Evolutionary conservation across 768 basidiomycete species (phyloP), one percentile per base, ranked within the genome.

Genomic region (Boletus bicolor): DNA sequence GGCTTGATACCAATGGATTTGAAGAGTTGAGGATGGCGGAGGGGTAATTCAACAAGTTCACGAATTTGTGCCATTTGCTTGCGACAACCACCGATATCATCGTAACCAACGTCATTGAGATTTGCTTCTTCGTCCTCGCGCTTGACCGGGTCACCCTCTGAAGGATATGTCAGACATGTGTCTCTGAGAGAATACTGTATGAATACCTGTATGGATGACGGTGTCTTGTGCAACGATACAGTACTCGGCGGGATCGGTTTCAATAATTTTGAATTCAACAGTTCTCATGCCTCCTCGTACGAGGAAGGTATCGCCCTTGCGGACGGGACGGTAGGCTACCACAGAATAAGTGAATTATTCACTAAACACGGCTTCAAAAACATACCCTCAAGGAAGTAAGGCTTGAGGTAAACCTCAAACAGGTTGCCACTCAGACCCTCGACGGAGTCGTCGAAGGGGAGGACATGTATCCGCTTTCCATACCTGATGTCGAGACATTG

Each of bases 1-100:
- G 97, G 97, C 74, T 98, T 99, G 83, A 99, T 99, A 84, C 97
- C 97, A 70, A 99, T 99, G 26, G 95, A 95, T 72, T 99, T 99
- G 88, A 98, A 99, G 14, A 99, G 84, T 76, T 98, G 95, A 42
- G 97, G 97, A 75, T 99, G 97, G 55, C 97, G 93, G 42, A 98
- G 82, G 34, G 97, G 97, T 4, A 99, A 81, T 74, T 99, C 97
- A 61, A 98, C 97, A 38, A 99, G 86, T 79, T 98, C 97, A 74
- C 97, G 94, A 58, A 99, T 98, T 73, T 98, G 96, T 4, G 96
- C 96, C 89, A 98, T 93, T 74, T 99, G 97, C 72, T 99, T 99
- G 68, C 97, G 86, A 79, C 96, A 98, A 41, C 97, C 97, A 77
- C 97, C 97, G 64, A 99, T 95, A 67, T 99, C 97, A 67, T 99